These are phyloP conservation scores for Moniliophthora roreri DNA, from an alignment of 1,284 basidiomycete species.

Conservation along the genomic window DNA sequence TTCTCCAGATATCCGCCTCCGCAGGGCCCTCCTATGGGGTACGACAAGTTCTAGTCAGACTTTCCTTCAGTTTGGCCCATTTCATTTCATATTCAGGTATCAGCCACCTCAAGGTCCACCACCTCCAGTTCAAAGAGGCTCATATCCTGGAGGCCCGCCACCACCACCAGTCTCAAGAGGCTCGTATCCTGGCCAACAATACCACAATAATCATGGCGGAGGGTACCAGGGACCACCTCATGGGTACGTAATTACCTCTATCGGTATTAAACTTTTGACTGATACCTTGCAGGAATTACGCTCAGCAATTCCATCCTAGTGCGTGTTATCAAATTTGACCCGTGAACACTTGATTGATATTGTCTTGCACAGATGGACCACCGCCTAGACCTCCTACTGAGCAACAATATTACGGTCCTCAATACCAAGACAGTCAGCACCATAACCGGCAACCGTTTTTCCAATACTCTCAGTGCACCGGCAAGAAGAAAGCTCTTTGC, in stretches of 20 bases:
- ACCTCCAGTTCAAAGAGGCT: conserved; percentile 19
- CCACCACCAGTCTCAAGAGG: conserved; percentile 25
- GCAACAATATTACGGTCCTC: conserved; percentile 70
- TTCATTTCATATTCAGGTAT: no score
- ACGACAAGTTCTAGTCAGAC: no score
- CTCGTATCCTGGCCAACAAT: conserved; percentile 37
- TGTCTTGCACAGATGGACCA: conserved; percentile 33
- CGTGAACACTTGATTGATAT: background rate
- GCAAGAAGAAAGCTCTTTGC: conserved; percentile 78
- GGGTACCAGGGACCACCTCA: conserved; percentile 36
- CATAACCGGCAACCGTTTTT: conserved; percentile 61
- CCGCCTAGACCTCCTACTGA: conserved; percentile 59
- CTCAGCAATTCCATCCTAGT: background rate
- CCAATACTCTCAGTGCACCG: conserved; percentile 85
- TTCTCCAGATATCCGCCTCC: no score
- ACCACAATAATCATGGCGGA: conserved; percentile 33
- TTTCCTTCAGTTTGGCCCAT: no score
- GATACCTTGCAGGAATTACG: background rate
- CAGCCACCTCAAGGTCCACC: conserved; percentile 22
- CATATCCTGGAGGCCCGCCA: conserved; percentile 39
- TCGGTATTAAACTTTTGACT: conserved; percentile 2
- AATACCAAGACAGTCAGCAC: conserved; percentile 50
- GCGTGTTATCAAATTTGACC: background rate
- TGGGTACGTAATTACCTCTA: conserved; percentile 17
- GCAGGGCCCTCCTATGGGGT: no score